Conservation (phyloP, 129 eudicot genomes). For the Flaveria ramosissima region DNA sequence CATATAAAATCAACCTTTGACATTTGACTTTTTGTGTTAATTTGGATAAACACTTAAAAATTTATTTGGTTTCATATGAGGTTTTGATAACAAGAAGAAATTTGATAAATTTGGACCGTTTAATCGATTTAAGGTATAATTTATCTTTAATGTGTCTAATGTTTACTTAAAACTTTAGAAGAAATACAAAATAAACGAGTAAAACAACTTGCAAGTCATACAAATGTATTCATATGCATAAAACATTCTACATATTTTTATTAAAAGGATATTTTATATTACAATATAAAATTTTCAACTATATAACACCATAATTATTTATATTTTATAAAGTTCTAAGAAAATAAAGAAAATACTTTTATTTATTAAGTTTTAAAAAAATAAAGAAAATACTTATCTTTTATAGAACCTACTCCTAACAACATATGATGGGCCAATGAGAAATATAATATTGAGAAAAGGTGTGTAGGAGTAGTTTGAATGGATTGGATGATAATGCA, state of each 20-base stretch:
- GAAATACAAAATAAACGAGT: not conserved
- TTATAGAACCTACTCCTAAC: not conserved
- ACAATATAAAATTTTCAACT: not conserved
- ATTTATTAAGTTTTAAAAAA: too few species aligned
- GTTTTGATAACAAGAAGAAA: not conserved
- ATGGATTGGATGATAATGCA: constrained; percentile 35
- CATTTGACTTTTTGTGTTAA: too few species aligned
- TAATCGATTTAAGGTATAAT: not conserved
- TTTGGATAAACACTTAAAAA: too few species aligned
- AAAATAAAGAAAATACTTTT: not conserved
- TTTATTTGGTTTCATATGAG: too few species aligned
- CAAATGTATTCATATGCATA: not conserved
- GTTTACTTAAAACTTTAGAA: not conserved
- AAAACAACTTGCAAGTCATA: not conserved
- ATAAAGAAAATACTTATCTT: not conserved
- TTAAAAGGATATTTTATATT: not conserved
- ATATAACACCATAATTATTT: not conserved
- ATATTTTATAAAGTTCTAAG: not conserved
- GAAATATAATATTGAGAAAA: constrained; percentile 22
- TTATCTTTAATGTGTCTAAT: not conserved
- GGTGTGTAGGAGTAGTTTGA: constrained; percentile 39
- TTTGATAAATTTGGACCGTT: too few species aligned
- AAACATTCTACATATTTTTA: not conserved
- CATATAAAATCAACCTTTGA: too few species aligned
- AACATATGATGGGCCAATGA: constrained; percentile 25